Base-by-base conservation (phyloP, 176 grass and related monocot genomes). In the Areca catechu region DNA sequence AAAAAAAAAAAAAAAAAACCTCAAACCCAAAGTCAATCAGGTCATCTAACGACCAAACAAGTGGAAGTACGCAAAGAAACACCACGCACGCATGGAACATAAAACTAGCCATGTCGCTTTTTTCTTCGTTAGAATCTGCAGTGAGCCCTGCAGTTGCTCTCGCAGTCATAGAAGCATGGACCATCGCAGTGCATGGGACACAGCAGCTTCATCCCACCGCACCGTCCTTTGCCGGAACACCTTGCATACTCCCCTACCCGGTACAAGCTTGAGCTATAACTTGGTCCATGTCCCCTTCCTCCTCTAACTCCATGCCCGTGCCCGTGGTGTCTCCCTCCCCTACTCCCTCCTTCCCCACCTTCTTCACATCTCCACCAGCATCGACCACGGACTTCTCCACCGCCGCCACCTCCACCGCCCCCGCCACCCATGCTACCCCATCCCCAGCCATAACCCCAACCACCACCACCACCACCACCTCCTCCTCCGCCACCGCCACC, bases 151-250 rank as follows among this genome's bases (percentile, higher is more conserved):
- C 91, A 90, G 62, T 90, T 95, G 77, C 74, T 77, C 15, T 65
- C 74, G 30, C 91, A 90, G 77, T 90, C 91, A 54, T 95, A 95
- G 78, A 95, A 95, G 71, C 77, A 95, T 3, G 91, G 86, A 0
- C 91, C 86, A 4, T 95, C 67, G 56, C 91, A 90, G 5, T 90
- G 91, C 80, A 95, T 95, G 5, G 83, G 83, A 68, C 86, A 95
- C 50, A 90, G 74, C 67, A 95, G 77, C 59, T 58, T 72, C 86
- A 77, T 76, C 17, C 90, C 90, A 23, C 70, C 34, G 74, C 90
- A 95, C 66, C 67, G 54, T 23, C 86, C 90, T 20, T 56, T 7
- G 25, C 30, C 73, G 14, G 77, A 78, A 77, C 90, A 90, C 49
- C 83, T 78, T 20, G 90, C 86, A 59, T 95, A 95, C 79, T 89